A percentile compares a stretch with the other conserved stretches of the same genome.
phyloP scores from a whole-genome alignment of 305 asterid genomes.

The Fraxinus platypoda region DNA sequence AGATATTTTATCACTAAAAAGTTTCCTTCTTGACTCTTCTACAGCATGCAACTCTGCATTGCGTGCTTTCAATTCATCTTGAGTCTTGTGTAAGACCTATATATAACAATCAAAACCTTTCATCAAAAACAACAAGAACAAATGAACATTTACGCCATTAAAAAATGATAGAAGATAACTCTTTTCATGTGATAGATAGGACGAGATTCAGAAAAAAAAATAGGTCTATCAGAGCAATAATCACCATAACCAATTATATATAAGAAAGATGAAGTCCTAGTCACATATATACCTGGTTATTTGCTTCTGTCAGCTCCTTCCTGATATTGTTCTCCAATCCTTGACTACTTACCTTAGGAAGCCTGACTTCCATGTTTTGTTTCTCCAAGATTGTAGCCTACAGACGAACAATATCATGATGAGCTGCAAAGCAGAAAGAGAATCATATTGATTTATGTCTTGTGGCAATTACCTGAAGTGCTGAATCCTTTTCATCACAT shows the following conservation, averaged over 20 bases:
- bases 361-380: slow-evolving; percentile 59
- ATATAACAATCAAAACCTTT: slow-evolving; percentile 5
- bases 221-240: not conserved
- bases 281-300: slow-evolving; percentile 56
- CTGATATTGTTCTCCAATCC: slow-evolving; percentile 63
- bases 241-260: slow-evolving; percentile 10
- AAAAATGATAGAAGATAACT: not conserved
- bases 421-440: slow-evolving; percentile 22
- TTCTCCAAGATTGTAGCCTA: slow-evolving; percentile 75
- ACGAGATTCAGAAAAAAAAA: not conserved
- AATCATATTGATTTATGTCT: slow-evolving; percentile 3
- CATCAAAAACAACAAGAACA: not conserved
- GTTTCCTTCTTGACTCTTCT: slow-evolving; percentile 73
- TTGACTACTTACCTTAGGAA: slow-evolving; percentile 58
- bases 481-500: slow-evolving; percentile 71
- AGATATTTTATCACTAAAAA: slow-evolving; percentile 58
- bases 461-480: slow-evolving; percentile 60
- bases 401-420: slow-evolving; percentile 27
- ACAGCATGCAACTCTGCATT: slow-evolving; percentile 57
- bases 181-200: not conserved
- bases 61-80: slow-evolving; percentile 73
- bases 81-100: slow-evolving; percentile 72
- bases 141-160: not conserved
- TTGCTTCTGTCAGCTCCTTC: slow-evolving; percentile 67
- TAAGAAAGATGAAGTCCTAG: slow-evolving; percentile 3